phyloP scores from a whole-genome alignment of 2,329 filamentous ascomycete species.

The Colletotrichum musae region DNA sequence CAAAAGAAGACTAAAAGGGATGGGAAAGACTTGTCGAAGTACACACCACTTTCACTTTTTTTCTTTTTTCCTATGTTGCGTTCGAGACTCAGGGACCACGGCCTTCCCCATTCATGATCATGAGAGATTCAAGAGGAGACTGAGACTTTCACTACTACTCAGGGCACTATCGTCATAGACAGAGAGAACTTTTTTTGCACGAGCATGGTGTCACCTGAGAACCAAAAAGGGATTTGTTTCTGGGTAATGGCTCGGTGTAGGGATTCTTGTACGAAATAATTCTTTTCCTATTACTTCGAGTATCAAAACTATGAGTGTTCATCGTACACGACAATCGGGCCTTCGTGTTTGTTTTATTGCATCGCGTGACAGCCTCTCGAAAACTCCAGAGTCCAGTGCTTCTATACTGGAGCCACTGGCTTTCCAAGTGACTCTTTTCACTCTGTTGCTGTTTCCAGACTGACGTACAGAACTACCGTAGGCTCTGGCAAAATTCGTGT shows the following conservation, averaged over 20 bases:
- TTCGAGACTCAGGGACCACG: slow-evolving; percentile 45
- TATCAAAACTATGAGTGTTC: no score
- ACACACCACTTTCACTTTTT: slow-evolving; percentile 33
- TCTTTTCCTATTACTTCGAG: slow-evolving; percentile 26
- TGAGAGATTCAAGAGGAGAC: slow-evolving; percentile 41
- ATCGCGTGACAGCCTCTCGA: background rate
- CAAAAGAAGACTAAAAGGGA: slow-evolving; percentile 33
- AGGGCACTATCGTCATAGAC: slow-evolving; percentile 42
- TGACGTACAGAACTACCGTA: no score
- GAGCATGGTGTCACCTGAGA: slow-evolving; percentile 43
- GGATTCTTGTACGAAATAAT: slow-evolving; percentile 40
- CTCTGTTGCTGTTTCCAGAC: no score
- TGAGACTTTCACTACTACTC: slow-evolving; percentile 41
- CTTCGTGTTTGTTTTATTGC: no score
- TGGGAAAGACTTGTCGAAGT: slow-evolving; percentile 33
- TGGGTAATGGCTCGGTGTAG: slow-evolving; percentile 35
- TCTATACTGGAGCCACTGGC: no score
- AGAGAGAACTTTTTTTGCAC: slow-evolving; percentile 40
- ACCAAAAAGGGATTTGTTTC: slow-evolving; percentile 41
- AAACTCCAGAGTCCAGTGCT: no score
- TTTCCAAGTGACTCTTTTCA: no score
- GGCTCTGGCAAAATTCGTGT: no score
- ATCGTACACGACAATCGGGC: no score
- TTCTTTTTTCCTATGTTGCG: slow-evolving; percentile 40
- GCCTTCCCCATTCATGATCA: slow-evolving; percentile 39